Percentiles rank a stretch among this genome's conserved stretches.
Evolutionary conservation across 768 basidiomycete species (phyloP).

Genomic region (Austroboletus eburneus): DNA sequence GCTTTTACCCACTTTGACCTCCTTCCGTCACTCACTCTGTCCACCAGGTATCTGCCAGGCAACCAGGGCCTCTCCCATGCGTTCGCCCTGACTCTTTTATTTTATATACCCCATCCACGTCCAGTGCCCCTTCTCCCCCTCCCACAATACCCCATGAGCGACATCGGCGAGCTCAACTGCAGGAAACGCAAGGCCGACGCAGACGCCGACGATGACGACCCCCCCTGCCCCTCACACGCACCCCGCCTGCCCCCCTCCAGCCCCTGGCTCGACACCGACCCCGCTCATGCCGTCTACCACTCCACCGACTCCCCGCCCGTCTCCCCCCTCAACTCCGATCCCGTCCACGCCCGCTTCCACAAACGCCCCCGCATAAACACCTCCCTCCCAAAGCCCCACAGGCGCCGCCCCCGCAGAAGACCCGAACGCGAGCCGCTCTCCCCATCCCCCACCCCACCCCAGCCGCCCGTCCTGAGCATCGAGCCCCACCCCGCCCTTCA

Average conservation of each 20-base stretch:
- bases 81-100: conserved; percentile 26
- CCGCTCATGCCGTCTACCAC: conserved; percentile 29
- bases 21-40: conserved; percentile 19
- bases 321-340: conserved; percentile 39
- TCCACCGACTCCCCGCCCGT: conserved; percentile 30
- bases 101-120: conserved; percentile 32
- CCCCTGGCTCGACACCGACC: conserved; percentile 30
- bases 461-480: conserved; percentile 19
- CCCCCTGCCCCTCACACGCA: conserved; percentile 30
- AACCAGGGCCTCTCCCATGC: conserved; percentile 28
- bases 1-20: conserved; percentile 20
- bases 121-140: conserved; percentile 15
- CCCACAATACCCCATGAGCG: conserved; percentile 47
- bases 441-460: conserved; percentile 21
- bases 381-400: conserved; percentile 18
- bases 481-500: conserved; percentile 25
- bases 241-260: conserved; percentile 39
- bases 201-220: conserved; percentile 49
- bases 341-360: conserved; percentile 16
- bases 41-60: conserved; percentile 29
- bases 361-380: conserved; percentile 33
- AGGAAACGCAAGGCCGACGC: conserved; percentile 71
- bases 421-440: conserved; percentile 29
- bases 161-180: conserved; percentile 50
- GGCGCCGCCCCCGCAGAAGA: conserved; percentile 30